Evolutionary conservation across 495 filamentous ascomycete genomes (phyloP), one percentile per base, ranked within the genome.

Genomic region (Acidiella bohemica): DNA sequence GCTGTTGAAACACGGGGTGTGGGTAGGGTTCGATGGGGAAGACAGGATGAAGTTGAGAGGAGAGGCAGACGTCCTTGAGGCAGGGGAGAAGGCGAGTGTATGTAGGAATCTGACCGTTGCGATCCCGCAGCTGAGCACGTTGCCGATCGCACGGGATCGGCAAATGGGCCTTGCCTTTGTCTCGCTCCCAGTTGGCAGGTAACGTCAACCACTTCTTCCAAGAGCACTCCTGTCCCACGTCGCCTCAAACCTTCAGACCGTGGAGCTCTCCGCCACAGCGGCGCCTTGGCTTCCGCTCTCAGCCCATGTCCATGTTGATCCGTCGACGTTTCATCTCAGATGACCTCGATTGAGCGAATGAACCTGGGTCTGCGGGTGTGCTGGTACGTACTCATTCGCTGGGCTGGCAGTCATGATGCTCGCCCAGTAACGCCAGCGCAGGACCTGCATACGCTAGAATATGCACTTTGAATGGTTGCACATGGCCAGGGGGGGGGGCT

Each of bases 151-250:
- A n/a, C n/a, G n/a, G n/a, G n/a, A n/a, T n/a, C n/a, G n/a, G n/a
- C n/a, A n/a, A n/a, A n/a, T n/a, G n/a, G n/a, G n/a, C n/a, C n/a
- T n/a, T n/a, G n/a, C n/a, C n/a, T n/a, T n/a, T n/a, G n/a, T n/a
- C n/a, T n/a, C n/a, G n/a, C n/a, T n/a, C n/a, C n/a, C n/a, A n/a
- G n/a, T 17, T 18, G 32, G 32, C 32, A 7, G 21, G 25, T 35
- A 34, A 42, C 40, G 40, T 42, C 40, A 42, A 35, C 40, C 40
- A 42, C 21, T 25, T 10, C 30, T 24, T 17, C 4, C 5, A 17
- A 28, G 25, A n/a, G n/a, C n/a, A n/a, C n/a, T n/a, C n/a, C n/a
- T n/a, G n/a, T n/a, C n/a, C n/a, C n/a, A n/a, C n/a, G n/a, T n/a
- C n/a, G n/a, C n/a, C n/a, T n/a, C n/a, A n/a, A n/a, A n/a, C n/a